These are phyloP conservation scores for Lolium perenne DNA, from an alignment of 176 grass and related monocot species.

Conservation along the genomic window DNA sequence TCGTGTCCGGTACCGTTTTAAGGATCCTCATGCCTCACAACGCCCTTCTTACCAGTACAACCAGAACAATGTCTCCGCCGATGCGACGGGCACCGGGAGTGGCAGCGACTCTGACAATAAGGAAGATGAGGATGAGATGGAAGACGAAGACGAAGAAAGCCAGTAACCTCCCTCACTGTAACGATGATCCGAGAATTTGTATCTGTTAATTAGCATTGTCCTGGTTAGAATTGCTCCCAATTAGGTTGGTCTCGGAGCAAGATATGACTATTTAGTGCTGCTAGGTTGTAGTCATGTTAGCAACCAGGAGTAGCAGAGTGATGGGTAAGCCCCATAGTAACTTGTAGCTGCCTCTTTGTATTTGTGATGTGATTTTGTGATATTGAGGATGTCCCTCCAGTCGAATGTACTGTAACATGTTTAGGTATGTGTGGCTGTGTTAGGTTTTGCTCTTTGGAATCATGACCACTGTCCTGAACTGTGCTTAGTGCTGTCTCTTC, in stretches of 20 bases:
- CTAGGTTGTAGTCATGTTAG: constrained; percentile 7
- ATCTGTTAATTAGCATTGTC: constrained; percentile 2
- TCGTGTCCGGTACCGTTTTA: constrained; percentile 52
- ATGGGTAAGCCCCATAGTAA: background rate
- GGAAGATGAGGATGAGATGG: constrained; percentile 44
- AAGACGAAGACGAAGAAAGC: constrained; percentile 58
- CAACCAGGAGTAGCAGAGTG: constrained; percentile 1
- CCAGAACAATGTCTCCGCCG: background rate
- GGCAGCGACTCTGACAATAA: constrained; percentile 46
- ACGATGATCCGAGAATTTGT: constrained; percentile 24
- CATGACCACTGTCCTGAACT: background rate
- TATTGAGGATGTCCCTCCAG: background rate
- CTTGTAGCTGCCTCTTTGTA: constrained; percentile 31
- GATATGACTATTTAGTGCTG: background rate
- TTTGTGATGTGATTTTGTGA: background rate
- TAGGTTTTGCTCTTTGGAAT: background rate
- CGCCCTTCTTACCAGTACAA: constrained; percentile 40
- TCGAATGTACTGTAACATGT: background rate
- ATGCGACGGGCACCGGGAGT: background rate
- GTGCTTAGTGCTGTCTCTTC: background rate
- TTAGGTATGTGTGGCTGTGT: background rate
- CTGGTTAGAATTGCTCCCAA: constrained; percentile 22
- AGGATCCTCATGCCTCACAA: constrained; percentile 6
- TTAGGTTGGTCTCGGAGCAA: background rate
- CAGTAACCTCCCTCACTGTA: constrained; percentile 19